Evolutionary conservation across 2,329 filamentous ascomycete species (phyloP), one percentile per base, ranked within the genome.

Genomic region (Grosmannia penicillata): DNA sequence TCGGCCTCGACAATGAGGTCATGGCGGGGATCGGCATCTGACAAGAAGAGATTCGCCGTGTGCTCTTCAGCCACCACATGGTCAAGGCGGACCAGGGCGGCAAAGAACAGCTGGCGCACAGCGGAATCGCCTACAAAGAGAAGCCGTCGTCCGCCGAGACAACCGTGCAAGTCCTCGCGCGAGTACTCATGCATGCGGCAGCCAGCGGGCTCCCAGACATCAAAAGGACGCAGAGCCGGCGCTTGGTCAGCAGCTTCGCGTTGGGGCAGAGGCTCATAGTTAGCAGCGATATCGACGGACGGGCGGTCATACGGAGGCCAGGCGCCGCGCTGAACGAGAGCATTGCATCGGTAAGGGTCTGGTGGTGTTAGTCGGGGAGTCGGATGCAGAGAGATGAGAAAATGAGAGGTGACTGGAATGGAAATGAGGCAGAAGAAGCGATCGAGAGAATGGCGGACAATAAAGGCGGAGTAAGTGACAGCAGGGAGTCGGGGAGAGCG

Each of bases 121-220:
- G 66, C 70, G 2, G 70, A 70, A 51, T 80, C 75, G 27, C 76
- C 75, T 21, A 68, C 61, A 45, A 80, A 73, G 14, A 75, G 59
- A n/a, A 78, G 48, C 36, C 62, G 63, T 8, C 63, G 65, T 13
- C 60, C 56, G 3, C 55, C 55, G 18, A 76, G 59, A 48, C 76
- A 81, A 33, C 56, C 53, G 15, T 58, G 53, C 29, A 78, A 61
- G 27, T 73, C 68, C n/a, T 61, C 51, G 6, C 53, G 49, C 8
- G 62, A 59, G 53, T 78, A 78, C 38, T 66, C 56, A 43, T 70
- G 65, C 49, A 77, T 59, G 43, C 70, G 66, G 53, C 76, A 80
- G 21, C 70, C 70, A 18, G 62, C 61, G 5, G 74, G 68, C 40
- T 76, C 69, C 75, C 75, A 78, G 45, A 64, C 61, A 25, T 59